A percentile compares a stretch with the other conserved stretches of the same genome.
Conservation (phyloP, 306 rosid genomes). For the Vigna angularis region DNA sequence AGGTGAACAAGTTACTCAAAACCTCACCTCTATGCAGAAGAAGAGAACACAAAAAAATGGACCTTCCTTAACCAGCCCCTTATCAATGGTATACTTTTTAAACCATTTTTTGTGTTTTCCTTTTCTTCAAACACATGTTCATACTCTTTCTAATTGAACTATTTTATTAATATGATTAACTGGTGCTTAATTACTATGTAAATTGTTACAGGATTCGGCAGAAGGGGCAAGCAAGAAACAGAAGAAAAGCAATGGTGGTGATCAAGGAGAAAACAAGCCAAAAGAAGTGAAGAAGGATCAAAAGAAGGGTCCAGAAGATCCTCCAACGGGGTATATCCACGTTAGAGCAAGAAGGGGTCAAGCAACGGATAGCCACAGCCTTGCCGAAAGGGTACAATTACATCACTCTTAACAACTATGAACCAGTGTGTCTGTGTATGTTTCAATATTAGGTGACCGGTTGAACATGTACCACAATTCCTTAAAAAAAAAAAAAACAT, state of each 20-base stretch:
- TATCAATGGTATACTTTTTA: constrained; percentile 55
- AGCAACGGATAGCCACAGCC: constrained; percentile 99
- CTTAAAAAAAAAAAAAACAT: neutral
- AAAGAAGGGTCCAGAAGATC: constrained; percentile 58
- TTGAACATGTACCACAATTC: neutral
- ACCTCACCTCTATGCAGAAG: constrained; percentile 52
- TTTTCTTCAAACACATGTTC: neutral
- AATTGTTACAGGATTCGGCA: constrained; percentile 47
- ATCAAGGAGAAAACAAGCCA: constrained; percentile 47
- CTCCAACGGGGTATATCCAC: constrained; percentile 81
- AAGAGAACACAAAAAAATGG: constrained; percentile 54
- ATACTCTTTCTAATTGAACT: neutral
- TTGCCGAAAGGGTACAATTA: constrained; percentile 89
- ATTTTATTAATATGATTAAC: neutral
- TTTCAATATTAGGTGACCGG: neutral
- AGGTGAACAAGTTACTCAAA: constrained; percentile 74
- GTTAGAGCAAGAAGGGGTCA: constrained; percentile 99
- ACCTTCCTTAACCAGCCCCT: constrained; percentile 47
- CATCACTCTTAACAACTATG: constrained; percentile 1
- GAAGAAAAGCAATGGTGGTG: constrained; percentile 54
- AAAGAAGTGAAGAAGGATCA: constrained; percentile 50
- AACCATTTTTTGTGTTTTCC: neutral
- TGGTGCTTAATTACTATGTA: constrained; percentile 21
- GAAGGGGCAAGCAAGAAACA: constrained; percentile 62
- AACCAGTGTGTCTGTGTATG: neutral